Base-by-base conservation (phyloP, 345 rosid species). In the Eutrema japonicum region DNA sequence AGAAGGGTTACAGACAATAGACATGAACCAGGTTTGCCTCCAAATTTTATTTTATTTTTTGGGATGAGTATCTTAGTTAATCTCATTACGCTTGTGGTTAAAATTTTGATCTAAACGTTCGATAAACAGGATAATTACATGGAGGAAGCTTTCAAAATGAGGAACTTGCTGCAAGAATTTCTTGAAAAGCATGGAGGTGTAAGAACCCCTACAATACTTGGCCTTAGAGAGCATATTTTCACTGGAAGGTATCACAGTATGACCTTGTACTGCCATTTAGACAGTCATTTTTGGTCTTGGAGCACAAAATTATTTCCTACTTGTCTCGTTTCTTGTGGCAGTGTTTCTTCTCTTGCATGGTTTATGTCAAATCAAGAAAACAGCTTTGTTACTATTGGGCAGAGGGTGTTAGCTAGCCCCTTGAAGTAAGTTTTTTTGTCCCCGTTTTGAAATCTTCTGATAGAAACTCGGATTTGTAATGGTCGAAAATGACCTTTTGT, bases 331-430 rank as follows among this genome's bases (percentile, higher is more conserved):
- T 38, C 38, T 61, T 65, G 93, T 68, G 81, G 82, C 89, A 87
- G 95, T 86, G 95, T 89, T 78, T 89, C 95, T 59, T 87, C 95
- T 77, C 92, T 89, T 66, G 96, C 96, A 9, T 89, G 96, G 96
- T 89, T 89, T 81, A 89, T 89, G 92, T 89, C 92, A 29, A 83
- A 85, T 81, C 96, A 89, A 76, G 96, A 89, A 76, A 89, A 83
- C 57, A 87, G 96, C 68, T 89, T 89, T 80, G 96, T 87, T 16
- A 89, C 96, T 33, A 87, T 87, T 64, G 96, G 96, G 50, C 92
- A 89, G 78, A 83, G 92, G 62, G 84, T 89, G 37, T 57, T 89
- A 79, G 96, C 96, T 72, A 83, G 86, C 68, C 96, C 96, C 35
- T 77, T 89, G 71, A 89, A 78, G 90, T 83, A 80, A 75, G 77